Evolutionary conservation across 2,329 filamentous ascomycete genomes (phyloP).

Genomic region (Monosporascus sp.): DNA sequence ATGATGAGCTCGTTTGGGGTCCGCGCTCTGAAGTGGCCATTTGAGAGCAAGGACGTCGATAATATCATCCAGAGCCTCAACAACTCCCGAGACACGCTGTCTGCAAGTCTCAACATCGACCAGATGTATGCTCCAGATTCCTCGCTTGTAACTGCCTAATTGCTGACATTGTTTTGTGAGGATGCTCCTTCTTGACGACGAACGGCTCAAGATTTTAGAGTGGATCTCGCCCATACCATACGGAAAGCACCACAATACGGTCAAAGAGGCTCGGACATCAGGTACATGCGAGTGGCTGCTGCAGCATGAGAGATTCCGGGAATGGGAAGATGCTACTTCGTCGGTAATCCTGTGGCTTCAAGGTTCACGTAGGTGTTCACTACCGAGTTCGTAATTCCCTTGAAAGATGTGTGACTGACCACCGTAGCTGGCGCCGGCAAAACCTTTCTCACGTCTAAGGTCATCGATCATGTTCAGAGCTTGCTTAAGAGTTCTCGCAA

Average conservation of each 20-base stretch:
- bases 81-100: not conserved
- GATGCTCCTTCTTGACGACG: not conserved
- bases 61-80: not conserved
- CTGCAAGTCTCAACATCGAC: not conserved
- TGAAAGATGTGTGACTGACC: not conserved
- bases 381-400: not conserved
- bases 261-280: slow-evolving; percentile 2
- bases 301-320: slow-evolving; percentile 1
- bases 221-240: slow-evolving; percentile 7
- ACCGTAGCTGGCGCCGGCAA: slow-evolving; percentile 5
- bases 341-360: slow-evolving; percentile 6
- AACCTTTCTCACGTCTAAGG: slow-evolving; percentile 5
- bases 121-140: not conserved
- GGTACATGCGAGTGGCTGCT: slow-evolving; percentile 7
- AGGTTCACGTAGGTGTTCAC: slow-evolving; percentile 3
- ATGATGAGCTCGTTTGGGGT: too few species aligned
- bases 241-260: slow-evolving; percentile 1
- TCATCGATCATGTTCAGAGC: slow-evolving; percentile 1
- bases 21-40: not conserved
- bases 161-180: not conserved
- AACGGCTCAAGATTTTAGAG: slow-evolving; percentile 36
- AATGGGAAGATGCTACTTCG: slow-evolving; percentile 6
- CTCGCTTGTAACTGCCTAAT: too few species aligned
- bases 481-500: not conserved
- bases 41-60: not conserved